Evolutionary conservation across 345 rosid genomes (phyloP).

Genomic region (Eucalyptus melliodora): DNA sequence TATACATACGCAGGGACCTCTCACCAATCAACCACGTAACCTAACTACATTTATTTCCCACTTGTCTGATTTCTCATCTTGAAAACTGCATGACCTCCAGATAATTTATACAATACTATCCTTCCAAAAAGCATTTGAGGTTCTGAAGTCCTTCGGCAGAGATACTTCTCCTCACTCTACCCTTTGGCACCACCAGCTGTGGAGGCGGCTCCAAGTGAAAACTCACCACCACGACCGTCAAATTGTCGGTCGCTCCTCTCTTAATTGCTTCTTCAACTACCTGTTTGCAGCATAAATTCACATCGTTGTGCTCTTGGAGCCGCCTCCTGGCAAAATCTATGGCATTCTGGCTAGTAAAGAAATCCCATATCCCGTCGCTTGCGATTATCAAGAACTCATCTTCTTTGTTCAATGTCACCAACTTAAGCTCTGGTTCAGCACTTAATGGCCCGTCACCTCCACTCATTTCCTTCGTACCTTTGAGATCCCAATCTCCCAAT

Average conservation of each 20-base stretch:
- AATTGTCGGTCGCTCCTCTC: conserved; percentile 51
- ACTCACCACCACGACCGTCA: conserved; percentile 65
- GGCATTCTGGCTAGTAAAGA: conserved; percentile 70
- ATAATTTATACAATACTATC: background rate
- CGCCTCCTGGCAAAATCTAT: conserved; percentile 57
- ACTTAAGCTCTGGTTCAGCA: conserved; percentile 74
- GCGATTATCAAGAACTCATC: conserved; percentile 79
- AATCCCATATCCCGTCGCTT: conserved; percentile 87
- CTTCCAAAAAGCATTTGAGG: conserved; percentile 19
- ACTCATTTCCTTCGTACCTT: conserved; percentile 44
- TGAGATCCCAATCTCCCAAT: conserved; percentile 70
- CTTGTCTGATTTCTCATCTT: background rate
- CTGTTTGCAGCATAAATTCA: conserved; percentile 51
- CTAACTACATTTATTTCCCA: background rate
- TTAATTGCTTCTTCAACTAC: conserved; percentile 67
- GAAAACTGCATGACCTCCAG: background rate
- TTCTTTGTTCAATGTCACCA: conserved; percentile 39
- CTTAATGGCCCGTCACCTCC: conserved; percentile 47
- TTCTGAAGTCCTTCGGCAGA: conserved; percentile 56
- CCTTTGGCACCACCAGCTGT: conserved; percentile 17
- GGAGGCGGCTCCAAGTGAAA: conserved; percentile 61
- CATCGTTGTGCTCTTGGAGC: conserved; percentile 71
- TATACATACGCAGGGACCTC: background rate
- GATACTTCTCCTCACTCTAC: conserved; percentile 46
- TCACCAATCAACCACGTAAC: background rate